A percentile compares a stretch with the other conserved stretches of the same genome.
Conservation (phyloP, 108 stramenopile genomes). For the Conticribra guillardii region DNA sequence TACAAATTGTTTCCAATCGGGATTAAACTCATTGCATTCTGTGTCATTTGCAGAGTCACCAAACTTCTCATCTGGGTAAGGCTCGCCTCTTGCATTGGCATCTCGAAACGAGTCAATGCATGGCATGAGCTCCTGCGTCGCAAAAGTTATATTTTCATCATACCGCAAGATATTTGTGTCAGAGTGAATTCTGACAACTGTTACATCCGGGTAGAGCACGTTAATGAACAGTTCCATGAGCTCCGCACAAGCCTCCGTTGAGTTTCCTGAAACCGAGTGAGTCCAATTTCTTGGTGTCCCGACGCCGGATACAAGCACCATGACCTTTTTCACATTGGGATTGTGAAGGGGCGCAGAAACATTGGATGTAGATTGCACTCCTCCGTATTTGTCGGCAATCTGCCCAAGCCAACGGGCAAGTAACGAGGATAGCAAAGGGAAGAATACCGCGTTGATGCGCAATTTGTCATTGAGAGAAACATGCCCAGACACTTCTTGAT, state of each 20-base stretch:
- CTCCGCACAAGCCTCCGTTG: constrained; percentile 81
- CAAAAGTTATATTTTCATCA: constrained; percentile 96
- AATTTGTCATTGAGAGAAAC: constrained; percentile 23
- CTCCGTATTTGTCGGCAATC: constrained; percentile 55
- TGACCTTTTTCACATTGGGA: constrained; percentile 71
- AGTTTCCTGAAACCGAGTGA: constrained; percentile 81
- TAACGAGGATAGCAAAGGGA: constrained; percentile 87
- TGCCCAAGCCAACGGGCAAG: constrained; percentile 80
- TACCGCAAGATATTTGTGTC: constrained; percentile 93
- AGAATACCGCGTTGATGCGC: constrained; percentile 79
- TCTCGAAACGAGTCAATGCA: constrained; percentile 86
- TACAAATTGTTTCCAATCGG: constrained; percentile 85
- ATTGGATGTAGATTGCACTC: constrained; percentile 5
- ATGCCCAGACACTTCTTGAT: constrained; percentile 3
- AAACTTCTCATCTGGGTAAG: constrained; percentile 57
- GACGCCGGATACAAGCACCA: constrained; percentile 89
- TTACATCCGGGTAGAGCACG: constrained; percentile 69
- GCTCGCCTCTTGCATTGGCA: constrained; percentile 66
- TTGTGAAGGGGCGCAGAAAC: constrained; percentile 19
- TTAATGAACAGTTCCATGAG: constrained; percentile 84
- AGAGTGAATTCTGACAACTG: constrained; percentile 85
- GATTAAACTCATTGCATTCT: constrained; percentile 53
- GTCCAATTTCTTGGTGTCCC: constrained; percentile 92
- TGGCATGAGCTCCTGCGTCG: constrained; percentile 89
- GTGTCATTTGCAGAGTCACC: constrained; percentile 8